Evolutionary conservation across 2,329 filamentous ascomycete genomes (phyloP), one percentile per base, ranked within the genome.

Genomic region (Phialophora expanda): DNA sequence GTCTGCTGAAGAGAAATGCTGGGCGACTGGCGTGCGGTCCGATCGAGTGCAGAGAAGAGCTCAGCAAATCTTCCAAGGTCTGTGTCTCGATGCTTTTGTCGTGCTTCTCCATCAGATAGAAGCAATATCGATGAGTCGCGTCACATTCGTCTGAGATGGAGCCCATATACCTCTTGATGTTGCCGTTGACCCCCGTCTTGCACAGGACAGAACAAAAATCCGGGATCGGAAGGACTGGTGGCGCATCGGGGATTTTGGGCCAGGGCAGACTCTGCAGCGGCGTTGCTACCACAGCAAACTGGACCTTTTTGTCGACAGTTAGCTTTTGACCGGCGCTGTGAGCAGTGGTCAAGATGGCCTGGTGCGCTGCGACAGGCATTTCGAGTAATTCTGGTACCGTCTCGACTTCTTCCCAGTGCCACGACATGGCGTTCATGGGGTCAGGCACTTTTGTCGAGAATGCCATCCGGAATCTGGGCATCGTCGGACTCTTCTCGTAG

Each of bases 1-100:
- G 65, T 56, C 65, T 51, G 50, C 55, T 66, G n/a, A 66, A 54
- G 12, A 63, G 22, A 5, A 38, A 63, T 41, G 38, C 50, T 48
- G 26, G 34, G 14, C 53, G 55, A 24, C 20, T 26, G 22, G 26
- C 26, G 9, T 57, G 54, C 14, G 60, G 32, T 48, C 41, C 41
- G 2, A 34, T 50, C n/a, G 48, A 26, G 3, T 56, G 12, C 9
- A 51, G 28, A 24, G 32, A 34, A 26, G 26, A 50, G 9, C 26
- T 34, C 24, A 51, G n/a, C 41, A 60, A 9, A n/a, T 60, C 57
- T 17, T 60, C 57, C 14, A 51, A 12, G 4, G 60, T 46, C 51
- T 62, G 51, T 24, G 51, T 56, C 34, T 62, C 51, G 12, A 62
- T 22, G 1, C 20, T 34, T 9, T 24, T n/a, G 3, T 57, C 54